Evolutionary conservation across 1,139 yeast species (phyloP).

Genomic region (Diutina neorugosa): DNA sequence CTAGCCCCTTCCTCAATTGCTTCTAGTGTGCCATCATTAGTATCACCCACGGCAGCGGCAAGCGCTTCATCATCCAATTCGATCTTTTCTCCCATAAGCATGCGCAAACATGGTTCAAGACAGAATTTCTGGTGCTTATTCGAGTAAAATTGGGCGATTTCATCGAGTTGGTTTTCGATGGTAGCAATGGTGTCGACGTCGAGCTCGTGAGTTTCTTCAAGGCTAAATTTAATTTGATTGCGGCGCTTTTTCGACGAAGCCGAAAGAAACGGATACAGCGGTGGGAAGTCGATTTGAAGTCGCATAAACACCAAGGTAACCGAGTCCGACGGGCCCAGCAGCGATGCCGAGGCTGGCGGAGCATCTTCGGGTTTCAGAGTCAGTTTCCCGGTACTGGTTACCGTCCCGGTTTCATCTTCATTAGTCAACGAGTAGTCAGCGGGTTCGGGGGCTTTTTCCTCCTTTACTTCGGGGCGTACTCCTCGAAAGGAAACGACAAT

Average conservation of each 20-base stretch:
- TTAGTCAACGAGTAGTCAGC: constrained; percentile 1
- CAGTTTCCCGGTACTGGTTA: not conserved
- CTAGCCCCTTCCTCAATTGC: constrained; percentile 4
- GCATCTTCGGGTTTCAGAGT: not conserved
- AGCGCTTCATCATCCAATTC: constrained; percentile 30
- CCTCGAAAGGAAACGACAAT: constrained; percentile 68
- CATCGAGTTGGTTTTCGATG: constrained; percentile 37
- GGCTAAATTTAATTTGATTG: constrained; percentile 32
- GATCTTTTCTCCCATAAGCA: constrained; percentile 70
- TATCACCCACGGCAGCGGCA: constrained; percentile 14
- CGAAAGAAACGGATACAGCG: constrained; percentile 44
- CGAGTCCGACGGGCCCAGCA: constrained; percentile 12
- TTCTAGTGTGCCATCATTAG: constrained; percentile 15
- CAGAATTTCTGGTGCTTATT: constrained; percentile 49
- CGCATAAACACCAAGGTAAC: constrained; percentile 61
- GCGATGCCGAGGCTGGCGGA: not conserved
- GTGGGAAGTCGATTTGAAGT: constrained; percentile 56
- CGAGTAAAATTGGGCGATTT: constrained; percentile 47
- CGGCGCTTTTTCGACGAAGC: constrained; percentile 13
- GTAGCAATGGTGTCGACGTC: constrained; percentile 32
- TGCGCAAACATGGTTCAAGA: constrained; percentile 69
- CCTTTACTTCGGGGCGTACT: constrained; percentile 37
- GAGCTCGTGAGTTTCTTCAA: constrained; percentile 73
- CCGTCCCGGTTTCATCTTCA: constrained; percentile 5
- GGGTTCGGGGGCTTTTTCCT: not conserved